These are phyloP conservation scores for Globisporangium yorkense DNA, from an alignment of 352 stramenopile genomes.

Conservation along the genomic window DNA sequence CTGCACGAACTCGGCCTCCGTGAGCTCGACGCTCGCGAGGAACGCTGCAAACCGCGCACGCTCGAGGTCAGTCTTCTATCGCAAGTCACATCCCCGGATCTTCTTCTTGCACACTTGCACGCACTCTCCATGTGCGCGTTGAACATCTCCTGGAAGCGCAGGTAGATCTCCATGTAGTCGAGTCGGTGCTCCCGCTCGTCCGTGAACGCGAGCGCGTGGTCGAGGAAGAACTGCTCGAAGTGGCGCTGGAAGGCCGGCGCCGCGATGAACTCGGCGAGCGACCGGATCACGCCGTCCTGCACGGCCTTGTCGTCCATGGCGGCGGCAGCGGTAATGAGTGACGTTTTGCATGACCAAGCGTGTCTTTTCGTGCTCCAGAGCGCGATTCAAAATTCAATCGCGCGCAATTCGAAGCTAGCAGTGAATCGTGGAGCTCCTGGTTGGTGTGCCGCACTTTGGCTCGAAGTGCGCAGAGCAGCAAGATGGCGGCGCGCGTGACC, in stretches of 20 bases:
- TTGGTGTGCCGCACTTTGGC: background rate
- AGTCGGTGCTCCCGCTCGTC: conserved; percentile 64
- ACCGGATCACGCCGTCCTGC: conserved; percentile 46
- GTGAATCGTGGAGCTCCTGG: background rate
- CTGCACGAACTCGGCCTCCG: conserved; percentile 52
- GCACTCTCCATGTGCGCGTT: conserved; percentile 57
- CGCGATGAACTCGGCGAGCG: conserved; percentile 59
- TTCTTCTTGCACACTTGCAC: too few species aligned
- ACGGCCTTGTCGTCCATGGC: conserved; percentile 28
- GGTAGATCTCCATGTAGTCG: conserved; percentile 71
- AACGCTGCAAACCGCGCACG: conserved; percentile 30
- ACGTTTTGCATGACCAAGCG: too few species aligned
- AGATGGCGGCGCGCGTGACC: conserved; percentile 59
- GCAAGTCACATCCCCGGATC: too few species aligned
- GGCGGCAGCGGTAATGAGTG: background rate
- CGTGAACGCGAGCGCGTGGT: conserved; percentile 55
- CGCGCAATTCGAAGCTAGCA: too few species aligned
- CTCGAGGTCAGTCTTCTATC: background rate
- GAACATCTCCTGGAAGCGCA: conserved; percentile 67
- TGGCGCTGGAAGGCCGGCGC: conserved; percentile 49
- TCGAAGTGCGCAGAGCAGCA: background rate
- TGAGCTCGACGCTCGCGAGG: conserved; percentile 33
- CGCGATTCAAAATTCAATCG: too few species aligned
- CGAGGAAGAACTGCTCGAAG: conserved; percentile 76
- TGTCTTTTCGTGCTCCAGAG: background rate